Percentiles rank a stretch among this genome's conserved stretches.
Conservation (phyloP, 306 rosid species). For the Benincasa hispida region DNA sequence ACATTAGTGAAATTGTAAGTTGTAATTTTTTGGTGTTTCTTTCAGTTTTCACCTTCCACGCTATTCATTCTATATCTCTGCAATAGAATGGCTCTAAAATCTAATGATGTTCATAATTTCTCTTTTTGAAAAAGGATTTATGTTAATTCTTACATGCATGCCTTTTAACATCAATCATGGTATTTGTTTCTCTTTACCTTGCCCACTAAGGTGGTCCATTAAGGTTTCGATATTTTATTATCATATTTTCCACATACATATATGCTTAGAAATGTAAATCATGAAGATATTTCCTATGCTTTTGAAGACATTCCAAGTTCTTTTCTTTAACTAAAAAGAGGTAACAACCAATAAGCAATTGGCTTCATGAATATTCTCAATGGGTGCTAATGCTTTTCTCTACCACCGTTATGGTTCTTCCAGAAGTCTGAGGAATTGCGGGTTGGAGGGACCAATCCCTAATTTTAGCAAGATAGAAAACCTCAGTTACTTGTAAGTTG, state of each 20-base stretch:
- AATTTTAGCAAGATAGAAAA: conserved; percentile 41
- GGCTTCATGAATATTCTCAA: background rate
- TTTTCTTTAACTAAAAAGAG: background rate
- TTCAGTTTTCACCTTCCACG: background rate
- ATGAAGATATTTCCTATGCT: background rate
- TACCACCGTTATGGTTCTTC: conserved; percentile 10
- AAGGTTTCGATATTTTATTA: background rate
- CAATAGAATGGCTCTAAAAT: background rate
- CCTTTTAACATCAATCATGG: background rate
- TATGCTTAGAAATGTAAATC: background rate
- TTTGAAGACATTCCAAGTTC: background rate
- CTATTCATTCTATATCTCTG: background rate
- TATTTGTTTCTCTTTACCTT: background rate
- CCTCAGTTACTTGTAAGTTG: conserved; percentile 71
- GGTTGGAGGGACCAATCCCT: conserved; percentile 67
- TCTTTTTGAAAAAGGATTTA: background rate
- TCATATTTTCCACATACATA: background rate
- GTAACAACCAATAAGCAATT: background rate
- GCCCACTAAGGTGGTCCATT: background rate
- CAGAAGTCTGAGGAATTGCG: conserved; percentile 90
- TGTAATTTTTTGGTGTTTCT: background rate
- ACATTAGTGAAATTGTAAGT: conserved; percentile 68
- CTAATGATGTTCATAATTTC: background rate
- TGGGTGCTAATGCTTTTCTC: background rate
- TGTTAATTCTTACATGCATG: background rate